These are phyloP conservation scores for Suillus paluster DNA, from an alignment of 768 basidiomycete genomes.

Conservation along the genomic window DNA sequence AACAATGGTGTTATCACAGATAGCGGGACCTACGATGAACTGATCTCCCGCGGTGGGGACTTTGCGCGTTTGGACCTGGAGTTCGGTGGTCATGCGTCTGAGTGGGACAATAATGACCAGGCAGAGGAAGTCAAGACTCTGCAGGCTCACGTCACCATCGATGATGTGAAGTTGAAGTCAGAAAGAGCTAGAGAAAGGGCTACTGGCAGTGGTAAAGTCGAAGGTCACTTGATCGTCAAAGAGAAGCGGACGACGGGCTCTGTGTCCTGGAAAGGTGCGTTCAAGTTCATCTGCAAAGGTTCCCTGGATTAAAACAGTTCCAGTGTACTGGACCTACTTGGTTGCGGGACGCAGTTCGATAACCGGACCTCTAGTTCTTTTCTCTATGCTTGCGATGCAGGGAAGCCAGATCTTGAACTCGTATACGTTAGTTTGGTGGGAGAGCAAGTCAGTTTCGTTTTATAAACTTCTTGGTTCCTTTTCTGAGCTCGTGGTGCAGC, in stretches of 20 bases:
- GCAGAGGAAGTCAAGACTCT: constrained; percentile 20
- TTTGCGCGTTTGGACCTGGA: constrained; percentile 63
- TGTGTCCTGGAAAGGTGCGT: constrained; percentile 51
- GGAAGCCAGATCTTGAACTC: constrained; percentile 62
- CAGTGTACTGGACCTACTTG: constrained; percentile 65
- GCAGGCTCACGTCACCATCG: constrained; percentile 25
- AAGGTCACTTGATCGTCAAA: constrained; percentile 67
- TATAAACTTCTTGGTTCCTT: neutral
- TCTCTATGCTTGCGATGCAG: constrained; percentile 62
- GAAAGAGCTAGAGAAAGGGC: constrained; percentile 38
- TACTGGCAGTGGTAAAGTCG: constrained; percentile 63
- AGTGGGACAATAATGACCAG: constrained; percentile 36
- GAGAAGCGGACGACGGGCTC: constrained; percentile 72
- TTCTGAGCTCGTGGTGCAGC: constrained; percentile 29
- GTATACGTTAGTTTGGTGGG: constrained; percentile 77
- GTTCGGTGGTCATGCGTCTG: constrained; percentile 56
- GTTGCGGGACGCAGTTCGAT: constrained; percentile 55
- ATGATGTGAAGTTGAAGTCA: constrained; percentile 43
- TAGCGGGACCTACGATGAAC: constrained; percentile 55
- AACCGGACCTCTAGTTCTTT: constrained; percentile 54
- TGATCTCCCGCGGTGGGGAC: constrained; percentile 52
- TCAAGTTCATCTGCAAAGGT: neutral
- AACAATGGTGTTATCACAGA: constrained; percentile 49
- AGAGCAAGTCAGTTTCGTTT: constrained; percentile 50
- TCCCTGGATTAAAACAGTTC: neutral